phyloP scores from a whole-genome alignment of 2,329 filamentous ascomycete species.

The Monosporascus sp. region DNA sequence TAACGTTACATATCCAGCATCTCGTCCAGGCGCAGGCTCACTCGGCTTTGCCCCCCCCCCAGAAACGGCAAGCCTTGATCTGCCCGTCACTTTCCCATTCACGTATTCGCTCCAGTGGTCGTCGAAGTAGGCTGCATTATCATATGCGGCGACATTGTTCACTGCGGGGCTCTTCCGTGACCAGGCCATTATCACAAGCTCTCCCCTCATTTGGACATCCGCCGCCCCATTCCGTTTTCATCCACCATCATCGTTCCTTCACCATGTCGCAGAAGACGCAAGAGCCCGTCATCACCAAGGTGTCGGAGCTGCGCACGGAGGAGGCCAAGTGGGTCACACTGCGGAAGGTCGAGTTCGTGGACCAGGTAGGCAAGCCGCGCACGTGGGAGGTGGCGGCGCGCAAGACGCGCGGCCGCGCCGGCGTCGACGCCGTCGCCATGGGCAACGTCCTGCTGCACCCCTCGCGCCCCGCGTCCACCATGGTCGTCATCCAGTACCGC shows the following conservation, averaged over 20 bases:
- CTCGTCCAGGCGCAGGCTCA: too few species aligned
- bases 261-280: constrained; percentile 34
- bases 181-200: background rate
- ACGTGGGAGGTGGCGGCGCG: constrained; percentile 58
- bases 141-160: background rate
- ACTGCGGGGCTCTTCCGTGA: background rate
- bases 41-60: too few species aligned
- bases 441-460: constrained; percentile 51
- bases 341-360: constrained; percentile 50
- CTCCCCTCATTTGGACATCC: background rate
- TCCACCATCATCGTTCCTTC: constrained; percentile 6
- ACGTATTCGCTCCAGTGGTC: background rate
- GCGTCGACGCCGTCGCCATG: constrained; percentile 58
- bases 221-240: background rate
- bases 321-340: constrained; percentile 54
- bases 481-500: constrained; percentile 48
- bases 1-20: too few species aligned
- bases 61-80: too few species aligned
- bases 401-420: constrained; percentile 47
- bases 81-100: background rate
- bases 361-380: constrained; percentile 47
- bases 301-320: constrained; percentile 42
- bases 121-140: background rate
- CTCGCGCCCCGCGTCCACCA: constrained; percentile 35
- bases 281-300: constrained; percentile 38